A percentile compares a stretch with the other conserved stretches of the same genome.
These are phyloP conservation scores for Hordeum marinum DNA, from an alignment of 176 grass and related monocot genomes.

Conservation along the genomic window DNA sequence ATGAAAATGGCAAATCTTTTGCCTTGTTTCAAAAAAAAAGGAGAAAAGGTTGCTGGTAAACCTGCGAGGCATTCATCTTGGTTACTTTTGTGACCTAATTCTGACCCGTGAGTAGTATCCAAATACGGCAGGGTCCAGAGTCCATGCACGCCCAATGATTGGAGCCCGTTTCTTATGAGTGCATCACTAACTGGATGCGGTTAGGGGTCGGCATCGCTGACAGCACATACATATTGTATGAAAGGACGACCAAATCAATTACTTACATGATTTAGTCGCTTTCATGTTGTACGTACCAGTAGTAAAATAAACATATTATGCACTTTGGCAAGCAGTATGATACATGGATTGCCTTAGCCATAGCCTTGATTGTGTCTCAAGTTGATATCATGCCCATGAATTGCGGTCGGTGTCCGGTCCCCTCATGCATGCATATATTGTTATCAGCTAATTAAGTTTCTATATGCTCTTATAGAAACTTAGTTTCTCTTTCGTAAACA, in stretches of 20 bases:
- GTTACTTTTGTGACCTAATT: not conserved
- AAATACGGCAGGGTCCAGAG: not conserved
- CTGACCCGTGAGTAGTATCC: not conserved
- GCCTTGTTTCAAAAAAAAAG: no score
- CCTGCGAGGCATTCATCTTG: not conserved
- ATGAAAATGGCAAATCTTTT: no score
- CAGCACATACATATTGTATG: not conserved
- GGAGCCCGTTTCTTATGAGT: not conserved
- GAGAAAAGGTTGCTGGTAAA: conserved; percentile 5
- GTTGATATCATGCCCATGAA: conserved; percentile 4
- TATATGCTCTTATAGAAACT: not conserved
- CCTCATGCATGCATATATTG: not conserved
- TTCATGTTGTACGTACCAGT: not conserved
- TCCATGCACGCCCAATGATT: not conserved
- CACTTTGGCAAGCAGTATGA: not conserved
- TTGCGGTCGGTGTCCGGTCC: not conserved
- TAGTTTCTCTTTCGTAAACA: not conserved
- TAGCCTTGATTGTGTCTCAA: not conserved
- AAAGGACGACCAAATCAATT: not conserved
- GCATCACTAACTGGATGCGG: not conserved
- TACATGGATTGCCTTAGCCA: not conserved
- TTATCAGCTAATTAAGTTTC: not conserved
- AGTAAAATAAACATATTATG: not conserved
- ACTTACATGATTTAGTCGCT: not conserved
- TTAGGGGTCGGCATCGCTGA: conserved; percentile 32